Percentiles rank a stretch among this genome's conserved stretches.
Evolutionary conservation across 805 yeast genomes (phyloP).

Genomic region (Komagataella pastoris): DNA sequence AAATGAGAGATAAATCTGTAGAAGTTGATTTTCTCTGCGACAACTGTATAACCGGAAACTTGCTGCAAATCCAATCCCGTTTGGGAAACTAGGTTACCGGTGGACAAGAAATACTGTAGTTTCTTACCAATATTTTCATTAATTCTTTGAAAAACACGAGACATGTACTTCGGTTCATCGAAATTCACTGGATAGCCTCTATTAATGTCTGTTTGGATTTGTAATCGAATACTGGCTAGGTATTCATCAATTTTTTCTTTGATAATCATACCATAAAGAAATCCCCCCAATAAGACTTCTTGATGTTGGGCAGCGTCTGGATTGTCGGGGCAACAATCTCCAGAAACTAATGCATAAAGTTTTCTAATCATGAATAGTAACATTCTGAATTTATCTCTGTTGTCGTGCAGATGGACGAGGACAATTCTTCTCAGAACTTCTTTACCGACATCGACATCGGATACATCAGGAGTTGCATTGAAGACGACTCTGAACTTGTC

Average conservation of each 20-base stretch:
- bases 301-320: constrained; percentile 99
- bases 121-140: constrained; percentile 94
- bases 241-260: constrained; percentile 96
- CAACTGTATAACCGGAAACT: constrained; percentile 95
- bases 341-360: constrained; percentile 87
- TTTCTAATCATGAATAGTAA: constrained; percentile 91
- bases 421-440: constrained; percentile 76
- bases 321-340: constrained; percentile 93
- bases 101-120: constrained; percentile 85
- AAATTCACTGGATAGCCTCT: constrained; percentile 77
- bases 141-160: constrained; percentile 61
- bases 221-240: constrained; percentile 56
- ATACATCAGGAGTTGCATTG: constrained; percentile 75
- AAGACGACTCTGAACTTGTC: constrained; percentile 92
- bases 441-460: constrained; percentile 85
- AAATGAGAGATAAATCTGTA: constrained; percentile 96
- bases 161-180: constrained; percentile 70
- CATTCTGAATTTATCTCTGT: constrained; percentile 75
- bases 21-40: constrained; percentile 96
- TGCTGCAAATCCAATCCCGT: constrained; percentile 97
- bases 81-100: constrained; percentile 94
- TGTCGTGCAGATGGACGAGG: constrained; percentile 69
- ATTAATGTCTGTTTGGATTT: constrained; percentile 66
- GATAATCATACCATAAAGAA: constrained; percentile 90
- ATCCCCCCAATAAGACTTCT: constrained; percentile 90